Base-by-base conservation (phyloP, 2,329 filamentous ascomycete species). In the Ophiostoma sp. region DNA sequence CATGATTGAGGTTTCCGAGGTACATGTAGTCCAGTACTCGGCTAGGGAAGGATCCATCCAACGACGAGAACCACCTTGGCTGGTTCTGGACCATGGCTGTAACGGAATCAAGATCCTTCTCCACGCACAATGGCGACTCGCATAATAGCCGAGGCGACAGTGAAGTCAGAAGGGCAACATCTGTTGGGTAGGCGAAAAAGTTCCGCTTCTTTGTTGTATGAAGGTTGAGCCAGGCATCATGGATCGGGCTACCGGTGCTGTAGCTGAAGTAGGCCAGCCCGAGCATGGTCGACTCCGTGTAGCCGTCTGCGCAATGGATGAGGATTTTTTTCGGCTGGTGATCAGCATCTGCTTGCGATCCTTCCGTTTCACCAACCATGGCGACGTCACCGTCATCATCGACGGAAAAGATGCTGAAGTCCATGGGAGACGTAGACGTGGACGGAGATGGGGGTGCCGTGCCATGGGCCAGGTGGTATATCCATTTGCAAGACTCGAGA, bases 1-100 rank as follows among this genome's bases (percentile, higher is more conserved):
- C 96, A 80, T 99, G 96, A 0, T 89, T 90, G 19, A 98, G 86
- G 78, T 98, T 98, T 1, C 96, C 96, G 15, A 99, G 88, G 80
- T 99, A 99, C 91, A 99, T 94, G 80, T 98, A 98, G 71, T 95
- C 91, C 57, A 97, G 84, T 52, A 99, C 89, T 17, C 95, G 89
- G 79, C 93, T 97, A 0, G 96, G 96, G 28, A 98, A 87, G 31
- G 94, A 97, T 4, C 96, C 96, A 80, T 98, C 95, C 76, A 98
- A 89, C 72, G 89, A 89, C 36, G 89, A 85, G 72, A 98, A 88
- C 96, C 96, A 99, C 48, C 86, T 84, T 0, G 95, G 95, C 78
- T 94, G 88, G 28, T 88, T 79, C 71, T 83, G 85, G 31, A 87
- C 83, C 63, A 90, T 80, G 4, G 83, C 82, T 12, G 85, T 87